Evolutionary conservation across 2,329 filamentous ascomycete genomes (phyloP), one percentile per base, ranked within the genome.

Genomic region (Tolypocladium endophyticum): DNA sequence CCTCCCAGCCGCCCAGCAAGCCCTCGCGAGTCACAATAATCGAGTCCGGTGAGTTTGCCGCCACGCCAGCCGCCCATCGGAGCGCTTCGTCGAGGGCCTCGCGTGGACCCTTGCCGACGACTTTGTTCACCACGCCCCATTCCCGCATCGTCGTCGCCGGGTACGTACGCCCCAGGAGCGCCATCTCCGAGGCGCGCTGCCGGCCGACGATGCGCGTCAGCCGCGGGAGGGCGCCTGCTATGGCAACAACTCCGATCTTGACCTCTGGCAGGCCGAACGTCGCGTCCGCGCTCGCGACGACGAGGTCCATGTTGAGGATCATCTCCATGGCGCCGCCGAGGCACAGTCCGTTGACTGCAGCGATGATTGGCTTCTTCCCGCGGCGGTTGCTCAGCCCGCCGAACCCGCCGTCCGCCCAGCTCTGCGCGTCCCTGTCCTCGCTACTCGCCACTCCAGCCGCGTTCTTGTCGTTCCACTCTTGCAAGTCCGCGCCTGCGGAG

Each of bases 271-370:
- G 76, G 1, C 80, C 83, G 68, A 93, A 92, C 33, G 73, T 75
- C 0, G 88, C 87, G 16, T 70, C 64, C 3, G 74, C 69, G 2
- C 79, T 75, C 4, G 88, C 87, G 38, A 92, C 71, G 3, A 91
- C 80, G 60, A 93, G 74, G 75, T 94, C 90, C 63, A 81, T 83
- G 72, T 91, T 90, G 56, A 88, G 76, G 16, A 84, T 80, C 75
- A 92, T 90, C 76, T 93, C 89, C 72, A 89, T 86, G 1, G 88
- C 89, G 58, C 89, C 89, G 41, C 89, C 89, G 54, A 89, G 79
- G 60, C 87, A 89, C 23, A 88, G 76, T 8, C 89, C 89, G 68
- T 92, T 90, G 25, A 92, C 87, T 1, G 89, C 89, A 1, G 86
- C 87, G 35, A 93, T 81, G 59, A 93, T 79, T 7, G 89, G 89